phyloP scores from a whole-genome alignment of 345 rosid genomes.

The Eucalyptus tenuipes region DNA sequence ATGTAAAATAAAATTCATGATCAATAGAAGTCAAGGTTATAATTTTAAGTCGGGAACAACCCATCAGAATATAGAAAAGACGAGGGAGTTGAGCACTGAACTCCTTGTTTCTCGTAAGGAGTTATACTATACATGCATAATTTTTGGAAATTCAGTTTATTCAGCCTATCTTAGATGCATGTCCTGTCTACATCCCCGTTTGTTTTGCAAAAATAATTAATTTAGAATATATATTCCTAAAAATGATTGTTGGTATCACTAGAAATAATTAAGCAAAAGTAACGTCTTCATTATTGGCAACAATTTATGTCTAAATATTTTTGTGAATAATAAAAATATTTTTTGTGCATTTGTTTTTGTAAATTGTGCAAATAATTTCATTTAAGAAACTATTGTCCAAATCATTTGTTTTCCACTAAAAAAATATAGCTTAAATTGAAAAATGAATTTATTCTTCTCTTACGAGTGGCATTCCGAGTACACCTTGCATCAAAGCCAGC shows the following conservation, averaged over 20 bases:
- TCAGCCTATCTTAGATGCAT: neutral
- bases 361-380: no score
- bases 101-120: neutral
- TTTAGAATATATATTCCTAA: no score
- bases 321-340: no score
- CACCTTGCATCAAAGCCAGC: neutral
- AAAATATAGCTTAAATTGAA: rapidly evolving
- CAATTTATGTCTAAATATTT: no score
- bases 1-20: neutral
- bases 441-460: neutral
- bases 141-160: neutral
- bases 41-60: neutral
- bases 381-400: no score
- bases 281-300: no score
- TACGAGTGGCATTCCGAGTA: neutral
- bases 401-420: neutral
- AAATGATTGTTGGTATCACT: no score
- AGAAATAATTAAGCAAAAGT: no score
- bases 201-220: neutral
- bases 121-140: neutral
- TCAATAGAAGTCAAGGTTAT: neutral
- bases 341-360: no score
- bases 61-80: neutral
- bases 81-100: neutral
- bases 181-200: neutral